A percentile compares a stretch with the other conserved stretches of the same genome.
Conservation (phyloP, 768 basidiomycete species). For the Naganishia vaughanmartiniae region DNA sequence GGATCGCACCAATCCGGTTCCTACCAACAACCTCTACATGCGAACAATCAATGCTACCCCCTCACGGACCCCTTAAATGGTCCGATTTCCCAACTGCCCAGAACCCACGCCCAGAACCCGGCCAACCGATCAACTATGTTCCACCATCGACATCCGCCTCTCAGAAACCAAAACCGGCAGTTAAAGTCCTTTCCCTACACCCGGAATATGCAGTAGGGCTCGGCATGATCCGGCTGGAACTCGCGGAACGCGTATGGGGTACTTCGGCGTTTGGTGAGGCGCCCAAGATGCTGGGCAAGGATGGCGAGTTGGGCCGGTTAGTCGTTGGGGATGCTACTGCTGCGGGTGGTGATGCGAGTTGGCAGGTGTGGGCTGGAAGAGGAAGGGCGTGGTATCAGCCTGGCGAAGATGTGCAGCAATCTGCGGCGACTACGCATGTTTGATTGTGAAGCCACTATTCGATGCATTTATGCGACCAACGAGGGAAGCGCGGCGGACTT, state of each 20-base stretch:
- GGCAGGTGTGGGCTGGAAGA: constrained; percentile 73
- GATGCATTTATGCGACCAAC: no score
- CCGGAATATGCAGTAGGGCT: constrained; percentile 61
- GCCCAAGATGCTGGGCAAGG: constrained; percentile 53
- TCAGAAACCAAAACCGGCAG: constrained; percentile 69
- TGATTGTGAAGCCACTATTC: no score
- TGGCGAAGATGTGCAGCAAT: constrained; percentile 20
- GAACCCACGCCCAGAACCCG: constrained; percentile 32
- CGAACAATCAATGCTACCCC: background rate
- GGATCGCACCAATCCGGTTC: constrained; percentile 76
- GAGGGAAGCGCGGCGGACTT: no score
- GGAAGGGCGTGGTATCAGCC: constrained; percentile 37
- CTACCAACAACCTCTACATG: constrained; percentile 32
- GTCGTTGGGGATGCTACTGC: constrained; percentile 46
- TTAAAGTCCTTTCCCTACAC: constrained; percentile 62
- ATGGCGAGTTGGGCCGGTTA: constrained; percentile 53
- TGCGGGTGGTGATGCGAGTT: constrained; percentile 49
- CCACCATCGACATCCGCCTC: constrained; percentile 29
- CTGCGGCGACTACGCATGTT: constrained; percentile 11
- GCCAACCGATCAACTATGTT: constrained; percentile 33
- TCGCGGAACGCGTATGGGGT: constrained; percentile 58
- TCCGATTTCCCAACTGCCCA: constrained; percentile 38
- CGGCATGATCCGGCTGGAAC: constrained; percentile 76
- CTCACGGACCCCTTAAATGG: constrained; percentile 33
- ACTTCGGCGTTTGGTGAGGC: constrained; percentile 11